Percentiles rank a stretch among this genome's conserved stretches.
phyloP scores from a whole-genome alignment of 2,329 filamentous ascomycete genomes.

The Diplodia corticola region DNA sequence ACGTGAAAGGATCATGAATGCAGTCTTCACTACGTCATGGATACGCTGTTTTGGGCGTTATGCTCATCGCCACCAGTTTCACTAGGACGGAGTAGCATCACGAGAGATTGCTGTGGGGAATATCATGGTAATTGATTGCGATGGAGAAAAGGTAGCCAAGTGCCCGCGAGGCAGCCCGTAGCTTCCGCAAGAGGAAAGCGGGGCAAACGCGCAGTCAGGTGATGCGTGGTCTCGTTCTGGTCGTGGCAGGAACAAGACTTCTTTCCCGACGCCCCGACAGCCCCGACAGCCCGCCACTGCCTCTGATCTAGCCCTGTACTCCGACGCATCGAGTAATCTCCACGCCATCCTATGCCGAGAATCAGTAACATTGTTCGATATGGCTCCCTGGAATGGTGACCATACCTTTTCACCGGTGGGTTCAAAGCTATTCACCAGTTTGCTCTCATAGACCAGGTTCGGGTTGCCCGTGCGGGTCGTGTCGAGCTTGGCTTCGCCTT shows the following conservation, averaged over 20 bases:
- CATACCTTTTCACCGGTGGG: constrained; percentile 66
- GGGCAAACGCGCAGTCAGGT: constrained; percentile 4
- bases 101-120: neutral
- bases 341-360: constrained; percentile 58
- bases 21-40: constrained; percentile 5
- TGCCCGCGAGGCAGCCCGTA: too few species aligned
- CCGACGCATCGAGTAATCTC: constrained; percentile 63
- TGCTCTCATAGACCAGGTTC: constrained; percentile 65
- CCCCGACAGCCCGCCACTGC: neutral
- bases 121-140: neutral
- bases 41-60: constrained; percentile 6
- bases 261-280: neutral
- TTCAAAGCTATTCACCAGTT: constrained; percentile 65
- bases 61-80: neutral
- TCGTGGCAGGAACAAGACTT: neutral
- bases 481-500: constrained; percentile 47
- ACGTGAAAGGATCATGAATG: neutral
- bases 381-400: constrained; percentile 23
- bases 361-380: constrained; percentile 18
- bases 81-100: neutral
- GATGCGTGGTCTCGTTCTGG: neutral
- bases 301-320: constrained; percentile 25
- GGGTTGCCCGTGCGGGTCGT: constrained; percentile 58
- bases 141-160: neutral
- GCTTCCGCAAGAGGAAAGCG: neutral